Base-by-base conservation (phyloP, 2,329 filamentous ascomycete species). In the Fusarium hostae region DNA sequence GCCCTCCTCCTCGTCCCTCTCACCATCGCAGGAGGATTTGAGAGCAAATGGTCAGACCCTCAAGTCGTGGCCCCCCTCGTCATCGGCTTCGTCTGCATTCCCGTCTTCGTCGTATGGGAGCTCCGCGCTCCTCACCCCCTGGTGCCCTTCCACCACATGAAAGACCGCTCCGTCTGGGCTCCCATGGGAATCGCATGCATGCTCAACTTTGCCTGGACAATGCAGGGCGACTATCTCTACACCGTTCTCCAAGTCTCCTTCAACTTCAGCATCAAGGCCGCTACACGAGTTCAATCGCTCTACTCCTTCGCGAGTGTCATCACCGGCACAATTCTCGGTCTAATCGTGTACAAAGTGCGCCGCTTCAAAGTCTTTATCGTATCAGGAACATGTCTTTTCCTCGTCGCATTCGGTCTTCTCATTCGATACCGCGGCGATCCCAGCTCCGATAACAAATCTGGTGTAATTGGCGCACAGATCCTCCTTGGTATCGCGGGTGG, bases 281-380 rank as follows among this genome's bases (percentile, higher is more conserved):
- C 90, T 5, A 90, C 88, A 1, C 86, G 89, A 20, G 86, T 92
- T 66, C 81, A 83, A 1, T 88, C 87, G 0, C 82, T 92, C 3
- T 92, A 91, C 83, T 84, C 82, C 1, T 86, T 86, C 73, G 78
- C 79, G 54, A 89, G 87, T 26, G 88, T 90, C 64, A 82, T 91
- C 58, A 83, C 85, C 3, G 90, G 90, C 32, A 82, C 85, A 47
- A 74, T 88, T 48, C 81, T 90, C 20, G 89, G 89, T 9, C 75
- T 89, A 16, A 78, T 91, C 35, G 86, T 91, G 41, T 86, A 84
- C 81, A 84, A 83, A 59, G 83, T 90, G 28, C 86, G 88, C 58
- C 87, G 86, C 28, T 84, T 91, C 75, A 92, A 92, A 76, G 77
- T 83, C n/a, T 90, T 92, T 78, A 90, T 91, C 75, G 79, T 91